Evolutionary conservation across 352 stramenopile species (phyloP), one percentile per base, ranked within the genome.

Genomic region (Phytophthora boehmeriae): DNA sequence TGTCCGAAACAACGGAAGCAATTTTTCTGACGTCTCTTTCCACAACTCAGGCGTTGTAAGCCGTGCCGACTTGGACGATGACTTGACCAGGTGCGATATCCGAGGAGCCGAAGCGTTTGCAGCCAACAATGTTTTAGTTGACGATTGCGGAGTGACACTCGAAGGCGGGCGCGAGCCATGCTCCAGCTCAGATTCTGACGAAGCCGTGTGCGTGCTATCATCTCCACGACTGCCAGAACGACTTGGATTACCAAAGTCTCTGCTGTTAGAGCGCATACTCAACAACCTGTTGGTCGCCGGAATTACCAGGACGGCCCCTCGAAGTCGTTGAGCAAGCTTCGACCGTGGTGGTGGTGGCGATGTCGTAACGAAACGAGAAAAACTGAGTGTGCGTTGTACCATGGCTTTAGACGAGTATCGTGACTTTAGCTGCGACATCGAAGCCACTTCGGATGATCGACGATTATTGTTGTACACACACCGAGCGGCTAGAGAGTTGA

Each of bases 381-480:
- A 4, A 19, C 58, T 59, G 6, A 63, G 35, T 9, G 8, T 13
- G 11, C 38, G 38, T 8, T 45, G 57, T 28, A 60, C 58, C 45
- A 64, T 59, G 0, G 53, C 66, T 16, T 30, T 46, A 10, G 68
- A 73, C 0, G 54, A 55, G n/a, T 56, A 76, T 23, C 35, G 54
- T 1, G 58, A 51, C 11, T 70, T 73, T 4, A 67, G 54, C 30
- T 64, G 34, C 4, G 35, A n/a, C 8, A 76, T 56, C 0, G 63
- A 63, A 4, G 54, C 17, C 8, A 11, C 22, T 4, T 34, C 49
- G 1, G 51, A 22, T 1, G 34, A 30, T 0, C 38, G 25, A 8
- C 64, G 45, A 19, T 19, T 59, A 46, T 71, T 76, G 28, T 71
- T 71, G 36, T 76, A 76, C 1, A 73, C 51, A 16, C 54, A 43